Percentiles rank a stretch among this genome's conserved stretches.
These are phyloP conservation scores for Diaporthe ilicicola DNA, from an alignment of 2,329 filamentous ascomycete genomes.

Conservation along the genomic window DNA sequence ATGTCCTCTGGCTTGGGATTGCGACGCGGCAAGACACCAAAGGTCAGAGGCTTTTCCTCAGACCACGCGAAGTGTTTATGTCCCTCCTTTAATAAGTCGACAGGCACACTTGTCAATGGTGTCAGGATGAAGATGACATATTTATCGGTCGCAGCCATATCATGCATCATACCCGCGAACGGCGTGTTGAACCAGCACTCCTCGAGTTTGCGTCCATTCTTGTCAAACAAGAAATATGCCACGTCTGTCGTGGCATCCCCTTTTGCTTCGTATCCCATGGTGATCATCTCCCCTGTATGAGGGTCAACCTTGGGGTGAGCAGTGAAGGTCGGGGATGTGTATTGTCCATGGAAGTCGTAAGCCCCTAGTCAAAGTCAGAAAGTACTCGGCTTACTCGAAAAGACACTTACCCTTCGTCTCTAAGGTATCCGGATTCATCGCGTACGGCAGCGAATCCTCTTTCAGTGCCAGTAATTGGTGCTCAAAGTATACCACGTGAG, in stretches of 20 bases:
- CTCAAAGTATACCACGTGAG: constrained; percentile 65
- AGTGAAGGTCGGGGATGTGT: constrained; percentile 55
- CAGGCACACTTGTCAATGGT: constrained; percentile 7
- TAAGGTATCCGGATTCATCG: constrained; percentile 57
- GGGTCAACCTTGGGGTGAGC: constrained; percentile 63
- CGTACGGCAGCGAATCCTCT: constrained; percentile 61
- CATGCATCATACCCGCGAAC: constrained; percentile 26
- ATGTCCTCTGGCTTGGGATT: constrained; percentile 20
- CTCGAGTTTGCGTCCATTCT: constrained; percentile 20
- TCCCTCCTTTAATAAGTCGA: constrained; percentile 20
- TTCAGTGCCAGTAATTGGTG: constrained; percentile 63
- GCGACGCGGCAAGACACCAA: constrained; percentile 18
- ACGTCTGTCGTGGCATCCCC: constrained; percentile 51
- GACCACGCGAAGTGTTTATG: constrained; percentile 29
- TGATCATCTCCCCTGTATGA: constrained; percentile 59
- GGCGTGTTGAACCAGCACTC: constrained; percentile 27
- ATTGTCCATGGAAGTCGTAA: constrained; percentile 61
- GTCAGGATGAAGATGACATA: constrained; percentile 25
- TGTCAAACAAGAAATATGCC: constrained; percentile 36
- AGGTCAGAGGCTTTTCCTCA: constrained; percentile 24
- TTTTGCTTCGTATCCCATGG: constrained; percentile 59
- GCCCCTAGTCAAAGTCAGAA: background rate
- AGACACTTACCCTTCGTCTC: constrained; percentile 52
- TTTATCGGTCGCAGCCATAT: constrained; percentile 22
- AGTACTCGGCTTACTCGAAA: background rate